These are phyloP conservation scores for Vaccinium vitisidaea DNA, from an alignment of 148 eudicot genomes.

Conservation along the genomic window DNA sequence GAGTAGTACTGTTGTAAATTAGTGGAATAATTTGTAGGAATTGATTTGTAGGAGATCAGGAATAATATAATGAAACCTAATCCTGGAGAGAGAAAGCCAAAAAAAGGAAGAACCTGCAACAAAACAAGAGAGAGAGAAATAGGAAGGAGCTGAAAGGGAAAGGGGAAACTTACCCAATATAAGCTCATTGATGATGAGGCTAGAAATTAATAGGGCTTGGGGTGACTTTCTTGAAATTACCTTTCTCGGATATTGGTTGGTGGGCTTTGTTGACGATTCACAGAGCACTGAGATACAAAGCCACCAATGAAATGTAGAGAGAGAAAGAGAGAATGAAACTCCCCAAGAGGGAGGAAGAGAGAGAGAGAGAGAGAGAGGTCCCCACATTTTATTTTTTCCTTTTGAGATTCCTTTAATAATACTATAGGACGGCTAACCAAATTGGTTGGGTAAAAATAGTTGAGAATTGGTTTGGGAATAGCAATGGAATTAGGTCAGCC, in stretches of 20 bases:
- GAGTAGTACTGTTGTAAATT: background rate
- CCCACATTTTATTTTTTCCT: too few relatives aligned
- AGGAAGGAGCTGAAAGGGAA: background rate
- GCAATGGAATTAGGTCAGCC: background rate
- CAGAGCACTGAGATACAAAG: background rate
- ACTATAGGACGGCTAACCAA: background rate
- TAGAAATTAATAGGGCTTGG: background rate
- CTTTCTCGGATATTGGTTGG: background rate
- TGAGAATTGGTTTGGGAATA: background rate
- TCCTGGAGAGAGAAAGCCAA: constrained; percentile 15
- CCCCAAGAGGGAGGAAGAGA: background rate
- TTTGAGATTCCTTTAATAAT: too few relatives aligned
- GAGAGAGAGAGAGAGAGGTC: background rate
- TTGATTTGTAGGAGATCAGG: background rate
- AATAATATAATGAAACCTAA: background rate
- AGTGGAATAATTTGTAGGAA: background rate
- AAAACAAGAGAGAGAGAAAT: background rate
- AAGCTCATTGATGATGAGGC: constrained; percentile 1
- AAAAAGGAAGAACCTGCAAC: background rate
- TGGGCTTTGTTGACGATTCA: background rate
- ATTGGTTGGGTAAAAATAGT: background rate
- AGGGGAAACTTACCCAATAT: constrained; percentile 4
- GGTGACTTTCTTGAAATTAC: background rate
- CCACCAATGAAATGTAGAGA: constrained; percentile 18
- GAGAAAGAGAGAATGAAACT: constrained; percentile 8